Conservation (phyloP, 2,329 filamentous ascomycete species). For the Beauveria caledonica region DNA sequence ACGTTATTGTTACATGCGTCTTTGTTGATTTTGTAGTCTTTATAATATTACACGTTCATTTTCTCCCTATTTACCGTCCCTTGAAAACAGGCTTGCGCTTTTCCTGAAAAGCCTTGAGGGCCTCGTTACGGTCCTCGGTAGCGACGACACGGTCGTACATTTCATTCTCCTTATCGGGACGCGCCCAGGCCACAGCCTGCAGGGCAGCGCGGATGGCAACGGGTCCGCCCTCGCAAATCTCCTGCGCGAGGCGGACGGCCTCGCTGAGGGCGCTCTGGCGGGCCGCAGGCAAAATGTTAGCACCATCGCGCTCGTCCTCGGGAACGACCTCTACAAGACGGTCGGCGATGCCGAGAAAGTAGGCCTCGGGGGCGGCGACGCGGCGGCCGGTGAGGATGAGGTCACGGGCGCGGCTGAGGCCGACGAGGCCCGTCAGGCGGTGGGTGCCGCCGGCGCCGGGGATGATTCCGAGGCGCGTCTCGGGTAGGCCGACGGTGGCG, state of each 20-base stretch:
- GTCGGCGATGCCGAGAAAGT: constrained; percentile 85
- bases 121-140: constrained; percentile 83
- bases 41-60: constrained; percentile 1
- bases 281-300: constrained; percentile 46
- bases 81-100: constrained; percentile 54
- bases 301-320: constrained; percentile 37
- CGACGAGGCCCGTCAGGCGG: constrained; percentile 75
- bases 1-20: neutral
- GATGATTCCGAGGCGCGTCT: constrained; percentile 88
- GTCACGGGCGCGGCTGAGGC: constrained; percentile 73
- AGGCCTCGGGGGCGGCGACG: constrained; percentile 75
- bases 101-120: constrained; percentile 70
- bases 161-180: constrained; percentile 72
- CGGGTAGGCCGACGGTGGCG: constrained; percentile 73
- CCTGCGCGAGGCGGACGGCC: constrained; percentile 67
- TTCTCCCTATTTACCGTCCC: constrained; percentile 32
- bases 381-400: constrained; percentile 84
- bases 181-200: constrained; percentile 64
- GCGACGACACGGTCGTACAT: constrained; percentile 78
- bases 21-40: neutral
- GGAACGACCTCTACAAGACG: constrained; percentile 73
- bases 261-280: constrained; percentile 63
- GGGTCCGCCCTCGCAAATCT: constrained; percentile 86
- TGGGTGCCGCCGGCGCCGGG: constrained; percentile 91
- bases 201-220: constrained; percentile 73